phyloP scores from a whole-genome alignment of 352 stramenopile genomes.

The Phytophthora sojae region DNA sequence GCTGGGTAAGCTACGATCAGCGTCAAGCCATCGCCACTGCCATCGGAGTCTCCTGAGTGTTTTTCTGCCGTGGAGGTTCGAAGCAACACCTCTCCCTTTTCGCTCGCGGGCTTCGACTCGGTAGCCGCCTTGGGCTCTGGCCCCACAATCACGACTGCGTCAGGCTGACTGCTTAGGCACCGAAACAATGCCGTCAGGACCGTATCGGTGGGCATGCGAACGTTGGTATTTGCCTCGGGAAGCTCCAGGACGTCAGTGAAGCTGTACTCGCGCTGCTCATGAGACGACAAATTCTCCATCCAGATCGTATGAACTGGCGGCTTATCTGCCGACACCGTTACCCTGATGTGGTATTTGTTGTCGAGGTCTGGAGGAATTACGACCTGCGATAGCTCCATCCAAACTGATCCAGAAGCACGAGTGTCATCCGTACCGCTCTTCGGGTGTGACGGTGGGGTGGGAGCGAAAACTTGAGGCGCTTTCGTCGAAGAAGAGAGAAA shows the following conservation, averaged over 20 bases:
- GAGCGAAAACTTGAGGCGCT: not conserved
- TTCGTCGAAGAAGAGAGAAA: constrained; percentile 14
- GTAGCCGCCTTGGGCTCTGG: constrained; percentile 22
- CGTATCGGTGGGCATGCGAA: constrained; percentile 29
- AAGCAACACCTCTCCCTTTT: constrained; percentile 45
- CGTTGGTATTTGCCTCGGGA: constrained; percentile 17
- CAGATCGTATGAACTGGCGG: constrained; percentile 36
- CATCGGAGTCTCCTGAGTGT: constrained; percentile 2
- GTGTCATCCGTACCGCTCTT: not conserved
- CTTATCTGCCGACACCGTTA: constrained; percentile 30
- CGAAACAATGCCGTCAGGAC: constrained; percentile 45
- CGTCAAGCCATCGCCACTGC: constrained; percentile 15
- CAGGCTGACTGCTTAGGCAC: constrained; percentile 31
- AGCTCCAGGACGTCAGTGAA: constrained; percentile 42
- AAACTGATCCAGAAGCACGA: constrained; percentile 11
- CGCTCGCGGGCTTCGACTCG: constrained; percentile 32
- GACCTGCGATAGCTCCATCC: constrained; percentile 43
- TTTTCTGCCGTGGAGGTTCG: constrained; percentile 32
- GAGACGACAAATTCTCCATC: constrained; percentile 39
- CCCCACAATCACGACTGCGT: constrained; percentile 25
- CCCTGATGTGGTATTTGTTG: constrained; percentile 40
- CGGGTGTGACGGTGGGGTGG: not conserved
- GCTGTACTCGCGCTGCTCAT: constrained; percentile 35
- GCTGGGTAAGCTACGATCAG: constrained; percentile 47
- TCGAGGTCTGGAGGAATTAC: constrained; percentile 32